Base-by-base conservation (phyloP, 257 asterid species). In the Knoxia roxburghii region DNA sequence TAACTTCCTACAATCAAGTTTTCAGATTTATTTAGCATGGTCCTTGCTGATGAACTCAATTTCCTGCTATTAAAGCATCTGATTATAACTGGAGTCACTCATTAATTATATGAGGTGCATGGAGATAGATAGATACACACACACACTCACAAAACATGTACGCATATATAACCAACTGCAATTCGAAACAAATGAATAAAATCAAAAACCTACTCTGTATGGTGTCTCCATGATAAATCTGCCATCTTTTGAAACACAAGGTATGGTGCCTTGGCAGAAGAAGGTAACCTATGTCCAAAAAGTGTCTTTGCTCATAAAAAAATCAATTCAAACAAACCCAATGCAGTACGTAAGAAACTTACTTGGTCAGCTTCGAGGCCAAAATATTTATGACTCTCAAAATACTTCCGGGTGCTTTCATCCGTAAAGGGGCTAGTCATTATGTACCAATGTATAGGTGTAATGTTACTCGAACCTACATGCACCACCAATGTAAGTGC, bases 381-480 rank as follows among this genome's bases (percentile, higher is more conserved):
- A 85, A 93, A 90, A 81, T 85, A 90, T 80, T 84, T 93, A 66
- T 77, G 95, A 74, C 89, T 82, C 76, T 93, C 97, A 76, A 93
- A 88, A 76, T 82, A 93, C 74, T 85, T 88, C 65, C 85, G 94
- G 49, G 91, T 90, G 71, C 89, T 85, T 74, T 90, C 95, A 71
- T 93, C 97, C 50, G 96, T 93, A 74, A 90, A 90, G 72, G 99
- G 99, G 75, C 99, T 90, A 60, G 99, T 93, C 99, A 93, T 93
- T 77, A 93, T 90, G 82, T 93, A 93, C 97, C 97, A 93, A 66
- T 79, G 95, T 69, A 92, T 86, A 53, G 82, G 95, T n/a, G 68
- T 75, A 67, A 68, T 41, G 75, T 74, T 79, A 72, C 75, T 76
- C 72, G 86, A 72, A 49, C 91, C 97, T 92, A 79, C 73, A 77